A percentile compares a stretch with the other conserved stretches of the same genome.
phyloP scores from a whole-genome alignment of 495 filamentous ascomycete species.

The Aspergillus saccharolyticus region DNA sequence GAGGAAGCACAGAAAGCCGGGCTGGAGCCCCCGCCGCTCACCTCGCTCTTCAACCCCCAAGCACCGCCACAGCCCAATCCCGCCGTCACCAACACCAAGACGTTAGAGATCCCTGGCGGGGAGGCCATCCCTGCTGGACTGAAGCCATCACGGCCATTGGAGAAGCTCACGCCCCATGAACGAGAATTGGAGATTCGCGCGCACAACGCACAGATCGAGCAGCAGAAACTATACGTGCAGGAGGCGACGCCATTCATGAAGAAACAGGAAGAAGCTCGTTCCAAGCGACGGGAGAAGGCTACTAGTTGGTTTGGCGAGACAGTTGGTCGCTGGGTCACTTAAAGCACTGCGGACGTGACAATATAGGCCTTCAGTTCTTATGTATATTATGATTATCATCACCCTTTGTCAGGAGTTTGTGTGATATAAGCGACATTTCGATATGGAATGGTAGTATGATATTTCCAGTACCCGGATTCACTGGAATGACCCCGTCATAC shows the following conservation, averaged over 20 bases:
- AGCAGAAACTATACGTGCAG: conserved; percentile 49
- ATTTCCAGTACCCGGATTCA: not conserved
- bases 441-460: not conserved
- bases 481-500: not conserved
- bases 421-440: not conserved
- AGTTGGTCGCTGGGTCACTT: conserved; percentile 43
- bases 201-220: conserved; percentile 54
- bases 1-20: conserved; percentile 63
- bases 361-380: conserved; percentile 5
- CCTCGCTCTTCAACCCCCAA: conserved; percentile 37
- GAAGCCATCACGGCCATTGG: conserved; percentile 49
- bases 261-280: conserved; percentile 52
- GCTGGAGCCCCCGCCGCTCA: conserved; percentile 32
- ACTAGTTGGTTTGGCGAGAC: conserved; percentile 50
- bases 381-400: conserved; percentile 7
- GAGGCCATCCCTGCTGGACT: conserved; percentile 31
- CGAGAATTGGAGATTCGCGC: conserved; percentile 62
- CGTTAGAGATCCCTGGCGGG: conserved; percentile 33
- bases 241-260: conserved; percentile 51
- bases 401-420: not conserved
- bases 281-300: conserved; percentile 55
- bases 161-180: conserved; percentile 57
- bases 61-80: conserved; percentile 12
- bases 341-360: conserved; percentile 8
- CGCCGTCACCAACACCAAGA: not conserved